Conservation (phyloP, 805 yeast species). For the Wickerhamomyces canadensis region DNA sequence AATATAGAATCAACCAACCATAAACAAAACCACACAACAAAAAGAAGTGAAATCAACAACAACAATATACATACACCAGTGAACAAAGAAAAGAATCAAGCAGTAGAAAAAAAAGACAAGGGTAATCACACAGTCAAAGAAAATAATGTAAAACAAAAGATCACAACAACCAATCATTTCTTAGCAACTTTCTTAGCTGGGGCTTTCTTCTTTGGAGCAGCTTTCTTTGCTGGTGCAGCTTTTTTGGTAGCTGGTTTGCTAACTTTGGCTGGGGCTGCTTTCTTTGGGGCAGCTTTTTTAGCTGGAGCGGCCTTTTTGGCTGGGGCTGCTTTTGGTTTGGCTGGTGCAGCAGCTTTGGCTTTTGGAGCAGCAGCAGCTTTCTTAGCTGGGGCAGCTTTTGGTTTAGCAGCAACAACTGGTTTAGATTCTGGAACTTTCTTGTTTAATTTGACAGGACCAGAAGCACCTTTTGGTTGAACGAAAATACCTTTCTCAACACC, state of each 20-base stretch:
- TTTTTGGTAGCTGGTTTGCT: constrained; percentile 30
- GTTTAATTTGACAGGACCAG: constrained; percentile 73
- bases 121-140: no score
- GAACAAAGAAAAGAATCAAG: no score
- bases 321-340: constrained; percentile 17
- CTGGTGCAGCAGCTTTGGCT: constrained; percentile 18
- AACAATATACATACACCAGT: no score
- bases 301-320: constrained; percentile 26
- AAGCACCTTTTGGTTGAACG: constrained; percentile 82
- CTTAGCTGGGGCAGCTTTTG: constrained; percentile 25
- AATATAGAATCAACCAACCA: no score
- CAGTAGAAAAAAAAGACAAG: no score
- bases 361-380: constrained; percentile 22
- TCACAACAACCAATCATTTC: no score
- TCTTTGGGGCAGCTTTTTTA: constrained; percentile 24
- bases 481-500: constrained; percentile 78
- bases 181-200: constrained; percentile 19
- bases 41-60: no score
- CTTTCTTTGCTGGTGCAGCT: constrained; percentile 27
- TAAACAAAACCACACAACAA: no score
- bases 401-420: constrained; percentile 5
- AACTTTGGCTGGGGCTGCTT: constrained; percentile 24
- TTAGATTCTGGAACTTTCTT: constrained; percentile 24
- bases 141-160: no score
- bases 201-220: constrained; percentile 20